Base-by-base conservation (phyloP, 2,329 filamentous ascomycete genomes). In the Taxawa tesnikishii region DNA sequence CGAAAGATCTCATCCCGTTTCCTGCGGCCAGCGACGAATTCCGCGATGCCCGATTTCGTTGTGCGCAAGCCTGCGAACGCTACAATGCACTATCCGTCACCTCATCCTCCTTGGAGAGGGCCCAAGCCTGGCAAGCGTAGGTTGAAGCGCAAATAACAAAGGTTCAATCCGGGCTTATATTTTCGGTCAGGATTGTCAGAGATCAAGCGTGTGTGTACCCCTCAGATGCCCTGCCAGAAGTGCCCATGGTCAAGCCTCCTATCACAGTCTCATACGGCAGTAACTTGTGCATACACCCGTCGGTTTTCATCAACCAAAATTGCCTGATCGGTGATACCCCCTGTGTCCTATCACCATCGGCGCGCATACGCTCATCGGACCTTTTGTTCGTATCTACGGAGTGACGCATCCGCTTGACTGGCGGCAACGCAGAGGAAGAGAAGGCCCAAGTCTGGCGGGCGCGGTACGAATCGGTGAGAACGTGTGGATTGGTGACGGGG, bases 401-500 rank as follows among this genome's bases (percentile, higher is more conserved):
- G 34, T 41, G 3, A 37, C 26, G 13, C 35, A 34, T 13, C 32
- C 37, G 8, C 15, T 29, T 3, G 38, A 42, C 21, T 38, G 38
- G 40, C 30, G 38, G 24, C 24, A 8, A 8, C 26, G 38, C n/a
- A 3, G 39, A 4, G 40, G 40, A 3, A 25, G 32, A n/a, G 7
- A 23, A 9, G 38, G 36, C 4, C 31, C 34, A 8, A 29, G 21
- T 16, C 32, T 29, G 36, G 30, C 29, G 4, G 19, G 16, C 13
- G 16, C 4, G 15, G 33, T 32, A 15, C 25, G n/a, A 3, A 23
- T 23, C n/a, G 8, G 29, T 6, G 19, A 38, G 18, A 33, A 47
- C 26, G 43, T 37, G 28, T 42, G 38, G 36, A 38, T 47, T 30
- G 43, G 41, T 15, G 38, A 34, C 7, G 34, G 43, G 32, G 39